phyloP scores from a whole-genome alignment of 345 rosid species.

The Lepidium aucheri region DNA sequence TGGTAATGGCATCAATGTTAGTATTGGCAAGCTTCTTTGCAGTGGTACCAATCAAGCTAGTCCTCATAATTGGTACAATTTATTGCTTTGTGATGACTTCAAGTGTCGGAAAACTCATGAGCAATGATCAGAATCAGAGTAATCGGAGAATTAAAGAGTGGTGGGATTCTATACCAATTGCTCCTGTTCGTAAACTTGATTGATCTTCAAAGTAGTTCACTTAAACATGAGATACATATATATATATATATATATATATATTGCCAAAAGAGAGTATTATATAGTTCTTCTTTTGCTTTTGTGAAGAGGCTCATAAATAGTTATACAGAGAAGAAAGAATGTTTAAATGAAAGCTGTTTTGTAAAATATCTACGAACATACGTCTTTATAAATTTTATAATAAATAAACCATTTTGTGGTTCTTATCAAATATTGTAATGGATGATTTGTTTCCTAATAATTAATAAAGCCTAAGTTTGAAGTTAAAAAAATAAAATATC shows the following conservation, averaged over 20 bases:
- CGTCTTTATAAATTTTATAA: background rate
- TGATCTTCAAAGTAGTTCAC: conserved; percentile 21
- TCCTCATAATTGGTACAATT: conserved; percentile 33
- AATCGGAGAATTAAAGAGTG: conserved; percentile 66
- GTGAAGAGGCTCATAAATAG: background rate
- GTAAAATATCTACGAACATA: conserved; percentile 1
- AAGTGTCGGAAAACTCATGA: conserved; percentile 34
- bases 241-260: no score
- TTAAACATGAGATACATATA: background rate
- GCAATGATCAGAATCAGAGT: conserved; percentile 43
- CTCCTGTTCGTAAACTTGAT: conserved; percentile 46
- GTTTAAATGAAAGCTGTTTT: background rate
- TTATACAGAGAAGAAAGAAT: background rate
- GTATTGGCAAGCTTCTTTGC: conserved; percentile 48
- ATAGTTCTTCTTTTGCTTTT: no score
- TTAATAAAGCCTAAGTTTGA: no score
- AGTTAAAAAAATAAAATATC: no score
- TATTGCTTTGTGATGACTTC: conserved; percentile 41
- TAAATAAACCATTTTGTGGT: background rate
- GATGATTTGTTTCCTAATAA: no score
- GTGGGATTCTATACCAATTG: conserved; percentile 89
- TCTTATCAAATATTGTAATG: no score
- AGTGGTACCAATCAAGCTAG: conserved; percentile 45
- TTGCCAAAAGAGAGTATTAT: no score
- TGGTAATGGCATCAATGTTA: conserved; percentile 37